Base-by-base conservation (phyloP, 202 grass and related monocot species). In the Bolboschoenoplectus hybrid region DNA sequence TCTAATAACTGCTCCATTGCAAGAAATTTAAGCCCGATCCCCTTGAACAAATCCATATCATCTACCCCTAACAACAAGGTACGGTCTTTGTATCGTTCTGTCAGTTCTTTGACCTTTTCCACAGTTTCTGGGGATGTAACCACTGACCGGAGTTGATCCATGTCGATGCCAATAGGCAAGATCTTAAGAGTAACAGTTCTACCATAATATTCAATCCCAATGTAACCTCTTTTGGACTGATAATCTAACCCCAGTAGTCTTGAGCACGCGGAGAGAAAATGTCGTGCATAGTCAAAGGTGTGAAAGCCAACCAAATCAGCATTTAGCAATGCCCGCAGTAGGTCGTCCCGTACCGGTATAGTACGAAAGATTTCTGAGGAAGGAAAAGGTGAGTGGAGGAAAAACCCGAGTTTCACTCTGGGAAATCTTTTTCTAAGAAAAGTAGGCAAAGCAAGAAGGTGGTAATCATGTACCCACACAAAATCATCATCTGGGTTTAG, bases 391-490 rank as follows among this genome's bases (percentile, higher is more conserved):
- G 96, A 96, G 85, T 98, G 96, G 86, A 98, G 96, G 88, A 98
- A 98, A 84, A 98, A 98, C 0, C 96, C 96, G 36, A 98, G 84
- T 89, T 88, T 90, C n/a, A 87, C 89, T 26, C 93, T 86, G 7
- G 90, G 93, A 86, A 91, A 98, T 16, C 96, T 90, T 86, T 93
- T 93, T 70, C 96, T 93, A 34, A 98, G 93, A 84, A 95, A 98
- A 87, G 96, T 95, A 35, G 96, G 96, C 20, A 98, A 87, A 58
- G 91, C 93, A 9, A 98, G 89, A 67, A 96, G 93, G 86, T 98
- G 96, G 86, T 98, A 98, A 39, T 98, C 96, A 44, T 98, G 96
- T 87, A 98, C 89, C 96, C 96, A 98, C 43, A 98, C 96, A 66
- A 92, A 85, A 91, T 98, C 96, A 14, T 94, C 93, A 63, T 95